Conservation (phyloP, 139 green algal genomes). For the Chlorokybus atmophyticus region DNA sequence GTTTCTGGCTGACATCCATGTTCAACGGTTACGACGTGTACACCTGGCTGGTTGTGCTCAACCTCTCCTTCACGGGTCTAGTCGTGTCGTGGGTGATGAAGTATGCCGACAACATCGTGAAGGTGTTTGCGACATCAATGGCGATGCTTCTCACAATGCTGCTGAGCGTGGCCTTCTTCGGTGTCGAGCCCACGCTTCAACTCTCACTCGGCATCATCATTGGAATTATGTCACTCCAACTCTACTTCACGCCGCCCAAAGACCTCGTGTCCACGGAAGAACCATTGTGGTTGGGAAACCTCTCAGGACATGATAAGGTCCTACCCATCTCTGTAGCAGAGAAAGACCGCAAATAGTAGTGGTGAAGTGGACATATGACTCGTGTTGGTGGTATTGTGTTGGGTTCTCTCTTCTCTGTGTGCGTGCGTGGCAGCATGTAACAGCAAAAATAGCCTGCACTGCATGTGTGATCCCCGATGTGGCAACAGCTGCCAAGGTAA, state of each 20-base stretch:
- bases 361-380: no score
- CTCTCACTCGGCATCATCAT: slow-evolving; percentile 46
- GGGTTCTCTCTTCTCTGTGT: no score
- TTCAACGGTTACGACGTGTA: slow-evolving; percentile 31
- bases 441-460: no score
- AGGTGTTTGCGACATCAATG: slow-evolving; percentile 48
- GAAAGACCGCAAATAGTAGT: no score
- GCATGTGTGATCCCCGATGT: no score
- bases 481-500: no score
- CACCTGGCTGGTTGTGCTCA: slow-evolving; percentile 46
- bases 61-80: slow-evolving; percentile 34
- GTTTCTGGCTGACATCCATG: slow-evolving; percentile 11
- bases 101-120: slow-evolving; percentile 53
- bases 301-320: no score
- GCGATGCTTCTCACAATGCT: slow-evolving; percentile 54
- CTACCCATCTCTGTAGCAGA: no score
- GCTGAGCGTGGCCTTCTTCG: slow-evolving; percentile 38
- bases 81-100: slow-evolving; percentile 57
- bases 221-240: slow-evolving; percentile 28
- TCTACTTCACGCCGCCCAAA: slow-evolving; percentile 24
- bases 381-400: no score
- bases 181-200: slow-evolving; percentile 33
- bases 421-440: no score
- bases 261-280: no score
- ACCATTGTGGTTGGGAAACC: no score